phyloP scores from a whole-genome alignment of 2,329 filamentous ascomycete species.

The Rhexocercosporidium sp. region DNA sequence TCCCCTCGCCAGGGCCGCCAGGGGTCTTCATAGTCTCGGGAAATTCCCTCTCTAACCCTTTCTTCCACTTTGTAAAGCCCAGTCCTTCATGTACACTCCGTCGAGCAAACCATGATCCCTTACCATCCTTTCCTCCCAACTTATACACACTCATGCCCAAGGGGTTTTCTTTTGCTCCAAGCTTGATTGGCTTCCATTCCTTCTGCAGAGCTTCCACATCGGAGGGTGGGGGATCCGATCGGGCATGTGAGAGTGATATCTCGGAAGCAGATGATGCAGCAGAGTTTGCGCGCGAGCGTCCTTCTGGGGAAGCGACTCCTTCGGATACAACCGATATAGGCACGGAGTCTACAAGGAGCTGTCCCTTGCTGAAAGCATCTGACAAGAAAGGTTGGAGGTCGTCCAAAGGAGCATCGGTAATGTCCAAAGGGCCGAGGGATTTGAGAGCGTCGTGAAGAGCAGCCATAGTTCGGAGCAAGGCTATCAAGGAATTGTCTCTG shows the following conservation, averaged over 20 bases:
- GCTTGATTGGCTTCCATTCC: slow-evolving; percentile 83
- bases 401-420: slow-evolving; percentile 52
- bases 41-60: slow-evolving; percentile 80
- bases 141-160: slow-evolving; percentile 81
- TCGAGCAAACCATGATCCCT: slow-evolving; percentile 88
- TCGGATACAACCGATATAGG: slow-evolving; percentile 60
- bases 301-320: slow-evolving; percentile 49
- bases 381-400: slow-evolving; percentile 59
- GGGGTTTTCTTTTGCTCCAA: slow-evolving; percentile 74
- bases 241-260: slow-evolving; percentile 56
- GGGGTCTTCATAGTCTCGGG: slow-evolving; percentile 75
- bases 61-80: slow-evolving; percentile 78
- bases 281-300: slow-evolving; percentile 62
- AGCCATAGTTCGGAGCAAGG: slow-evolving; percentile 58
- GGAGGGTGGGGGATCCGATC: slow-evolving; percentile 47
- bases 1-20: slow-evolving; percentile 72
- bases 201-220: slow-evolving; percentile 69
- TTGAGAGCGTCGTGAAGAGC: slow-evolving; percentile 63
- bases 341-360: slow-evolving; percentile 77
- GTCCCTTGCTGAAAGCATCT: slow-evolving; percentile 68
- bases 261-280: slow-evolving; percentile 53
- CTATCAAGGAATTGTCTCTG: slow-evolving; percentile 41
- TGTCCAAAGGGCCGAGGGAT: slow-evolving; percentile 60
- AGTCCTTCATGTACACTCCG: slow-evolving; percentile 81
- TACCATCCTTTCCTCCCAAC: slow-evolving; percentile 76